Percentiles rank a stretch among this genome's conserved stretches.
phyloP scores from a whole-genome alignment of 78 protist genomes.

The Tieghemostelium lacteum region DNA sequence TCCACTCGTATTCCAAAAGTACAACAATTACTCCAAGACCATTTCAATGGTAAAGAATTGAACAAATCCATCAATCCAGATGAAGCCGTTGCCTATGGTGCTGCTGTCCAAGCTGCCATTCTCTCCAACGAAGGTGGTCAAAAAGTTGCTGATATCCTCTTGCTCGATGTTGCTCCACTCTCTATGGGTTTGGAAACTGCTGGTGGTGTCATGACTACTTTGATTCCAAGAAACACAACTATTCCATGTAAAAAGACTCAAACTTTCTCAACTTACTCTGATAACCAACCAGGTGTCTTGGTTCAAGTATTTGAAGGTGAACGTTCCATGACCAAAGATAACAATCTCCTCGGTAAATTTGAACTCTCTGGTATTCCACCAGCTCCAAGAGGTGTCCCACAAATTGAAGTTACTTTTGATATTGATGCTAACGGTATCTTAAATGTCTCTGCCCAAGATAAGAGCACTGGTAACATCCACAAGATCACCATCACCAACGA shows the following conservation, averaged over 20 bases:
- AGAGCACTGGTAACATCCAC: conserved; percentile 89
- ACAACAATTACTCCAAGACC: conserved; percentile 90
- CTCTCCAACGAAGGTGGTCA: conserved; percentile 87
- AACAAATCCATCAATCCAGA: conserved; percentile 95
- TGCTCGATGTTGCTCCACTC: conserved; percentile 99
- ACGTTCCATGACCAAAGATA: conserved; percentile 95
- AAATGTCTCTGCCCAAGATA: conserved; percentile 96
- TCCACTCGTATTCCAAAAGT: conserved; percentile 97
- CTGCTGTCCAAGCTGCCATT: conserved; percentile 95
- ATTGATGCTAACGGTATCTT: conserved; percentile 96
- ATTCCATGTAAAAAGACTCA: conserved; percentile 98
- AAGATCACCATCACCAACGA: conserved; percentile 97
- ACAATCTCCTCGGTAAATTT: conserved; percentile 97
- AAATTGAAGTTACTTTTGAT: conserved; percentile 98
- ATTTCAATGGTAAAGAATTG: conserved; percentile 94
- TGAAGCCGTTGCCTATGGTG: conserved; percentile 95
- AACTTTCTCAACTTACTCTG: conserved; percentile 97
- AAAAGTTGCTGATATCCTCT: conserved; percentile 94
- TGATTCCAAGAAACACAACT: conserved; percentile 98
- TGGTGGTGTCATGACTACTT: conserved; percentile 99
- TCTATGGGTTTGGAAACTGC: conserved; percentile 99
- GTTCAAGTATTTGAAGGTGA: conserved; percentile 98
- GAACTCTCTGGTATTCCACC: conserved; percentile 98
- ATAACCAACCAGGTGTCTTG: conserved; percentile 96
- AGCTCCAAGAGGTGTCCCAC: conserved; percentile 98